Percentiles rank a stretch among this genome's conserved stretches.
phyloP scores from a whole-genome alignment of 2,329 filamentous ascomycete species.

The Orbilia brochopaga region DNA sequence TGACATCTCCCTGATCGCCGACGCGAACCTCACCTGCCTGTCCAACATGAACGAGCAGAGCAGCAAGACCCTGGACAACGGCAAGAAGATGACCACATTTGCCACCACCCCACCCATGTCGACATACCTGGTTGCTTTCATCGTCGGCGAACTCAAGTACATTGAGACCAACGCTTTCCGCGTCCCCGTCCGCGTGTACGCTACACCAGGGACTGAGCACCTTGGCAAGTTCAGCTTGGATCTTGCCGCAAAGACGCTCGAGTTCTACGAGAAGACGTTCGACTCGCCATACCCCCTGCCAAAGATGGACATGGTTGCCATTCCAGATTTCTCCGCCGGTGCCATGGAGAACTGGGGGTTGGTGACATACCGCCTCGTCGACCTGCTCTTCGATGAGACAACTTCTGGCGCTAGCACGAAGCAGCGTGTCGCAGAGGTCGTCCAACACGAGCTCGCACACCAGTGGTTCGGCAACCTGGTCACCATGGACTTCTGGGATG shows the following conservation, averaged over 20 bases:
- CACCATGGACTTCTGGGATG: constrained; percentile 99
- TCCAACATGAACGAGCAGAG: constrained; percentile 92
- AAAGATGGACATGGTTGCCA: constrained; percentile 96
- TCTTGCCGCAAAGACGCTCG: constrained; percentile 84
- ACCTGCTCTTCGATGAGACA: constrained; percentile 89
- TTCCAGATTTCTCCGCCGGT: constrained; percentile 92
- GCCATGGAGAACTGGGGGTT: constrained; percentile 99
- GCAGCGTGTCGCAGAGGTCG: constrained; percentile 90
- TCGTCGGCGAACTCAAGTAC: constrained; percentile 90
- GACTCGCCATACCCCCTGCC: constrained; percentile 83
- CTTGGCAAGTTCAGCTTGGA: constrained; percentile 90
- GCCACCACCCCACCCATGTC: constrained; percentile 93
- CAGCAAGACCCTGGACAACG: constrained; percentile 71
- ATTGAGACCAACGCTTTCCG: constrained; percentile 92
- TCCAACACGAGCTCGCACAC: constrained; percentile 95
- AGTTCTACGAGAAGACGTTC: constrained; percentile 95
- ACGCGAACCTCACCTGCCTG: constrained; percentile 86
- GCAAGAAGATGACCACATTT: constrained; percentile 87
- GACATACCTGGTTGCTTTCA: constrained; percentile 91
- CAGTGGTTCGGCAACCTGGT: constrained; percentile 99
- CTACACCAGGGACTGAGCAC: constrained; percentile 84
- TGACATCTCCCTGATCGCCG: constrained; percentile 86
- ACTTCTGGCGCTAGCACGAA: constrained; percentile 85
- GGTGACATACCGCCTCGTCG: constrained; percentile 91
- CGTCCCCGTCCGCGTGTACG: constrained; percentile 90